These are phyloP conservation scores for Termitomyces sp. DNA, from an alignment of 768 basidiomycete genomes.

Conservation along the genomic window DNA sequence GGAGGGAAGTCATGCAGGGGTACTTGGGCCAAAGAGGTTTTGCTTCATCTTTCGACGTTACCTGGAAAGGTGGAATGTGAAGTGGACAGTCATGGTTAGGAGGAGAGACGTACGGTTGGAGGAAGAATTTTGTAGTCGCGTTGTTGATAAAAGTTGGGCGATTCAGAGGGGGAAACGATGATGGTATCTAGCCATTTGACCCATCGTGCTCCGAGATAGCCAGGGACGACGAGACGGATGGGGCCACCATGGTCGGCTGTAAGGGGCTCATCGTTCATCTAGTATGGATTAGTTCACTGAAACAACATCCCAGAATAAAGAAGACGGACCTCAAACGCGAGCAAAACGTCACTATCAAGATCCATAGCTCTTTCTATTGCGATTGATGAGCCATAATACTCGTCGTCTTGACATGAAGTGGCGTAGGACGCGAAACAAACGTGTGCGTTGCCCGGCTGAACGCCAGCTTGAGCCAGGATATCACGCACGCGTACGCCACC, in stretches of 20 bases:
- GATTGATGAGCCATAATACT: slow-evolving; percentile 63
- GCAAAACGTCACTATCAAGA: slow-evolving; percentile 45
- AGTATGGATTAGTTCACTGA: not conserved
- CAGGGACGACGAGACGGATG: slow-evolving; percentile 64
- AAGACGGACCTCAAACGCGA: slow-evolving; percentile 54
- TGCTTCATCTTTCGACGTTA: slow-evolving; percentile 44
- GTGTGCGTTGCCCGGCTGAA: slow-evolving; percentile 36
- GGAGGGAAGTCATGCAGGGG: slow-evolving; percentile 54
- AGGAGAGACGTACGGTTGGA: slow-evolving; percentile 32
- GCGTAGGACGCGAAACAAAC: slow-evolving; percentile 60
- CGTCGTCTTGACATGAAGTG: slow-evolving; percentile 58
- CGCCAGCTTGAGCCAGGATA: slow-evolving; percentile 43
- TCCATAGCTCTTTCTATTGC: slow-evolving; percentile 47
- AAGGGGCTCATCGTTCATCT: slow-evolving; percentile 66
- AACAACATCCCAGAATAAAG: not conserved
- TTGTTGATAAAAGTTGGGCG: slow-evolving; percentile 69
- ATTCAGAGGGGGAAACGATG: slow-evolving; percentile 48
- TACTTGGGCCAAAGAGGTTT: slow-evolving; percentile 46
- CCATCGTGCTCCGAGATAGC: slow-evolving; percentile 67
- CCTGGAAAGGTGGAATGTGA: slow-evolving; percentile 23
- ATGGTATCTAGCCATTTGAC: slow-evolving; percentile 74
- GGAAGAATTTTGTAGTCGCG: slow-evolving; percentile 67
- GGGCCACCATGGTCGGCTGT: slow-evolving; percentile 63
- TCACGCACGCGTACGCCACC: slow-evolving; percentile 56
- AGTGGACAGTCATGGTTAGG: slow-evolving; percentile 1